phyloP scores from a whole-genome alignment of 2,329 filamentous ascomycete genomes.

The Curvularia sp. region DNA sequence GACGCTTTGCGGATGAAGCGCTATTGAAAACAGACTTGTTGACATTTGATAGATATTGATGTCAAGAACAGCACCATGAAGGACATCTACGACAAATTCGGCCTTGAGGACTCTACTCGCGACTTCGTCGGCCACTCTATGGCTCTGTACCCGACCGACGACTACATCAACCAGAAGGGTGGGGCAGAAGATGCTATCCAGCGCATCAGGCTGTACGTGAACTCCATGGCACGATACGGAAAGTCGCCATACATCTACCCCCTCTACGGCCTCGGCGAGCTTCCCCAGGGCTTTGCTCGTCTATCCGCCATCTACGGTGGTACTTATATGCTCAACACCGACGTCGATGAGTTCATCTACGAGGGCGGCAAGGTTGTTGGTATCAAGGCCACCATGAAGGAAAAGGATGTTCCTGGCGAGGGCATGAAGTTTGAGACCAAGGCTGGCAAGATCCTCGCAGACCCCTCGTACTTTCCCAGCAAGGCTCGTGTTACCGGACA shows the following conservation, averaged over 20 bases:
- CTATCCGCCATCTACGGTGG: constrained; percentile 98
- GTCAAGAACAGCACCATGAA: constrained; percentile 85
- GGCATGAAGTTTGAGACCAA: constrained; percentile 95
- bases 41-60: constrained; percentile 68
- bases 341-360: constrained; percentile 87
- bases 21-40: neutral
- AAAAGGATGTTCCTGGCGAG: constrained; percentile 73
- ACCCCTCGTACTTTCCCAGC: constrained; percentile 93
- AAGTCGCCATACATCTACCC: constrained; percentile 99
- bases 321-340: constrained; percentile 99
- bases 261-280: constrained; percentile 93
- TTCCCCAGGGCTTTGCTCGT: constrained; percentile 96
- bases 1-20: constrained; percentile 26
- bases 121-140: constrained; percentile 99
- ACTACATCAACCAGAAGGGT: constrained; percentile 78
- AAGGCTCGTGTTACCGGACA: constrained; percentile 90
- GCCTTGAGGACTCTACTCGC: constrained; percentile 84
- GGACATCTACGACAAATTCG: constrained; percentile 98
- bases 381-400: constrained; percentile 97
- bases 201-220: constrained; percentile 94
- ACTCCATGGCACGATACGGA: constrained; percentile 96
- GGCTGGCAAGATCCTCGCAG: constrained; percentile 92
- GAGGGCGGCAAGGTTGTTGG: constrained; percentile 86
- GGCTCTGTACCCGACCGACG: constrained; percentile 91
- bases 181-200: constrained; percentile 83